Base-by-base conservation (phyloP, 495 filamentous ascomycete genomes). In the Delitschia confertaspora region DNA sequence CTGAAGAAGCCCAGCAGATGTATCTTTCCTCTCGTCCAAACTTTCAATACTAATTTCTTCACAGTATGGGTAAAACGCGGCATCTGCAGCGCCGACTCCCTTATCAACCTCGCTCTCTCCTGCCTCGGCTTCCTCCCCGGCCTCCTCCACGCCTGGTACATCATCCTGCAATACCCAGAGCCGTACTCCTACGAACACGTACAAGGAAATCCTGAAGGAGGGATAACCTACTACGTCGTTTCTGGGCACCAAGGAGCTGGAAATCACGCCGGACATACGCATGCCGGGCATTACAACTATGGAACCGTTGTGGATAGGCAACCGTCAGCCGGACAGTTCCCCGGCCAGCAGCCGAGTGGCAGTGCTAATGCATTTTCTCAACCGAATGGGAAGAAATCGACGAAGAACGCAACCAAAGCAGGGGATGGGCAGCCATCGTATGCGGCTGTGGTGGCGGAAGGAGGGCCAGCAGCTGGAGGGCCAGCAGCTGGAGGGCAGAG, bases 91-190 rank as follows among this genome's bases (percentile, higher is more conserved):
- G 87, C 84, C 29, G 93, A 96, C 72, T 85, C 81, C 20, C 51
- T 96, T 59, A 95, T 98, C 71, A 96, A 96, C 69, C 75, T 98
- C 63, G 81, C 85, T 39, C 85, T 98, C 51, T 88, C 82, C 55
- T 67, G 75, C 34, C 82, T 98, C 32, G 89, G 93, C 63, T 93
- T 76, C 64, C 69, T 98, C 49, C 91, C 91, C 16, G 91, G 91
- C 39, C 78, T 96, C 18, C 65, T 98, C 5, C 91, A 98, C 65
- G 75, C 91, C 59, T 96, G 88, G 88, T 98, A 96, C 76, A 95
- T 98, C 65, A 94, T 98, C 69, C 68, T 81, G 59, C 81, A 82
- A 60, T 85, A 82, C 62, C 93, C 93, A 19, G 88, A 95, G 22
- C 66, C 55, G 20, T 76, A 73, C 48, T 70, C 73, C 46, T 86